phyloP scores from a whole-genome alignment of 768 basidiomycete species.

The Xerocomellus intermedius region DNA sequence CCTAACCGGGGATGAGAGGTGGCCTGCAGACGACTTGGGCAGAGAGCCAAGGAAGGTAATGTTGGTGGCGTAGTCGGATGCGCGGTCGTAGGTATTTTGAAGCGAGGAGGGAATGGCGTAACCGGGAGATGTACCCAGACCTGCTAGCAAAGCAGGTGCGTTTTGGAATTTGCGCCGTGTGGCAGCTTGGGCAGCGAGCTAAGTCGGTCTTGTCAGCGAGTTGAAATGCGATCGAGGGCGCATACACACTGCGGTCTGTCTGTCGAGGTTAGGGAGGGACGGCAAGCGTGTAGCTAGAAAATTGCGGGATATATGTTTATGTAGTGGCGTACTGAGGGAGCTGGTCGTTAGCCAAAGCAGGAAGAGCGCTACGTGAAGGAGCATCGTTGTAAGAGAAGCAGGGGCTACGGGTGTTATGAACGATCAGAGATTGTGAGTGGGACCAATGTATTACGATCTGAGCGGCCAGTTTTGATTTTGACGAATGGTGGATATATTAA shows the following conservation, averaged over 20 bases:
- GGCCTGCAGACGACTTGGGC: neutral
- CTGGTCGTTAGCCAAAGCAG: constrained; percentile 2
- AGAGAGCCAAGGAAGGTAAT: neutral
- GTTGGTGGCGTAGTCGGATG: constrained; percentile 21
- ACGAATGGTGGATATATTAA: constrained; percentile 22
- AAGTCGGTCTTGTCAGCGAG: neutral
- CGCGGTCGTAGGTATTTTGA: constrained; percentile 13
- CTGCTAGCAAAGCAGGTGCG: constrained; percentile 15
- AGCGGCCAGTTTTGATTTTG: constrained; percentile 7
- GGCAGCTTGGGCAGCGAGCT: constrained; percentile 18
- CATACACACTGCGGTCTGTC: constrained; percentile 9
- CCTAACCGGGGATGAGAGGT: neutral
- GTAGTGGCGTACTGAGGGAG: constrained; percentile 14
- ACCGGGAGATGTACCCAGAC: constrained; percentile 1
- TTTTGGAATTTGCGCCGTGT: constrained; percentile 16
- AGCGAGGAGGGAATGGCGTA: constrained; percentile 15
- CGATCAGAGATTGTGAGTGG: constrained; percentile 5
- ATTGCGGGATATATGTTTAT: neutral
- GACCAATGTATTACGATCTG: constrained; percentile 8
- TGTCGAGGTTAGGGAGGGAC: neutral
- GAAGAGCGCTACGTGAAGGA: neutral
- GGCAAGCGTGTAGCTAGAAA: neutral
- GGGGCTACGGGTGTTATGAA: neutral
- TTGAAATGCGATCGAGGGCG: neutral
- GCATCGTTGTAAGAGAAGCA: constrained; percentile 8